Percentiles rank a stretch among this genome's conserved stretches.
Conservation (phyloP, 1,139 yeast genomes). For the Debaryomycetaceae sp. region DNA sequence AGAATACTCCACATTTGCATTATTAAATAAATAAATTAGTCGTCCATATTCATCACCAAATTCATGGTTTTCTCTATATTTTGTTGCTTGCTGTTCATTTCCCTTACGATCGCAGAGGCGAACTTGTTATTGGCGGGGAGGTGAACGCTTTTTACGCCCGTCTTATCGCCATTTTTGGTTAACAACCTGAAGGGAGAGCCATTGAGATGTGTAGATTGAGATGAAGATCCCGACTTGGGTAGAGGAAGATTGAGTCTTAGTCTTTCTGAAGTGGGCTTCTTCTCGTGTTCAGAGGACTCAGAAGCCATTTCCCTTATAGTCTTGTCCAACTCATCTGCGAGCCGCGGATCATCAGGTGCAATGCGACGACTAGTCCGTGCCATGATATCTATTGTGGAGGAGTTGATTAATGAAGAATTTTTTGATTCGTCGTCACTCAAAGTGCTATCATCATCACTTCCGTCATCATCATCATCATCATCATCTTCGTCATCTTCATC, state of each 20-base stretch:
- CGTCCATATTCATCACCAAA: constrained; percentile 38
- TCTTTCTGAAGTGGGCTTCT: constrained; percentile 11
- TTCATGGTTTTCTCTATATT: constrained; percentile 42
- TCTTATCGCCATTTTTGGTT: constrained; percentile 48
- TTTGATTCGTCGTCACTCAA: constrained; percentile 3
- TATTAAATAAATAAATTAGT: constrained; percentile 5
- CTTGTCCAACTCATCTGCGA: constrained; percentile 50
- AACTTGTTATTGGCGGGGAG: constrained; percentile 50
- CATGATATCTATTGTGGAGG: constrained; percentile 1
- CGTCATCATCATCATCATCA: constrained; percentile 8
- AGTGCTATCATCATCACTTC: constrained; percentile 9
- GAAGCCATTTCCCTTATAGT: constrained; percentile 49
- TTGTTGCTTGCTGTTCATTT: constrained; percentile 29
- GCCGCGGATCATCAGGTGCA: constrained; percentile 33
- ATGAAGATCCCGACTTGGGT: constrained; percentile 9
- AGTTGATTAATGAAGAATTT: neutral
- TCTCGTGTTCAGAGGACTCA: constrained; percentile 44
- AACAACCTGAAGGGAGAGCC: constrained; percentile 51
- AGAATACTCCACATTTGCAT: neutral
- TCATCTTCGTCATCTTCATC: constrained; percentile 12
- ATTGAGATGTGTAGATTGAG: constrained; percentile 4
- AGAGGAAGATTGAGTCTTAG: constrained; percentile 19
- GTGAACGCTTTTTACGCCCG: constrained; percentile 39
- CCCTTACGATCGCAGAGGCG: constrained; percentile 35
- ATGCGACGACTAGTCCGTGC: neutral